Conservation (phyloP, 1,284 basidiomycete species). For the Tranzscheliella williamsii region DNA sequence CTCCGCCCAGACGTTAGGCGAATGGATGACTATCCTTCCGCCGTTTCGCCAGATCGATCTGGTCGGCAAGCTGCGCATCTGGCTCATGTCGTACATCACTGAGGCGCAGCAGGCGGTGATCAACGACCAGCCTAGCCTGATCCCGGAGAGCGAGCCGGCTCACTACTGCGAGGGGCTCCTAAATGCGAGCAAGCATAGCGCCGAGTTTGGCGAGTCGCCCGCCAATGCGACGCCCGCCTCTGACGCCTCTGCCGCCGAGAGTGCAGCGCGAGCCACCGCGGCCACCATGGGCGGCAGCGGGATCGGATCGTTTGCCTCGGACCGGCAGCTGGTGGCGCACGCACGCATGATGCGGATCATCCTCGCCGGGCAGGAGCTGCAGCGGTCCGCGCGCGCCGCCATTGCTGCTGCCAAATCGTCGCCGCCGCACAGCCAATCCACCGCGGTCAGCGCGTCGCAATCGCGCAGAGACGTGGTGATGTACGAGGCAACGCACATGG, state of each 20-base stretch:
- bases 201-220: conserved; percentile 7
- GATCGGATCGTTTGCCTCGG: conserved; percentile 31
- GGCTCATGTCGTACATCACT: conserved; percentile 51
- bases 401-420: conserved; percentile 3
- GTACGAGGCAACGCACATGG: conserved; percentile 19
- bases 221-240: conserved; percentile 8
- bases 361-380: conserved; percentile 32
- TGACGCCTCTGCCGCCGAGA: neutral
- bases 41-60: conserved; percentile 51
- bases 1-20: conserved; percentile 44
- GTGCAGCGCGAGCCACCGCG: neutral
- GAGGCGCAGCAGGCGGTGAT: conserved; percentile 53
- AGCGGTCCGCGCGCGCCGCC: conserved; percentile 22
- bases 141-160: conserved; percentile 30
- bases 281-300: conserved; percentile 3
- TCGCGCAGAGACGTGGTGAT: neutral
- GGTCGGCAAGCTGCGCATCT: conserved; percentile 47
- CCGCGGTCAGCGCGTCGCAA: too few relatives aligned
- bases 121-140: conserved; percentile 35
- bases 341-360: conserved; percentile 48
- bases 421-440: neutral
- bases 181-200: conserved; percentile 27
- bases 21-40: conserved; percentile 47
- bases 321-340: conserved; percentile 47
- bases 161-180: conserved; percentile 45